Base-by-base conservation (phyloP, 495 filamentous ascomycete species). In the Talaromyces trachyspermus region DNA sequence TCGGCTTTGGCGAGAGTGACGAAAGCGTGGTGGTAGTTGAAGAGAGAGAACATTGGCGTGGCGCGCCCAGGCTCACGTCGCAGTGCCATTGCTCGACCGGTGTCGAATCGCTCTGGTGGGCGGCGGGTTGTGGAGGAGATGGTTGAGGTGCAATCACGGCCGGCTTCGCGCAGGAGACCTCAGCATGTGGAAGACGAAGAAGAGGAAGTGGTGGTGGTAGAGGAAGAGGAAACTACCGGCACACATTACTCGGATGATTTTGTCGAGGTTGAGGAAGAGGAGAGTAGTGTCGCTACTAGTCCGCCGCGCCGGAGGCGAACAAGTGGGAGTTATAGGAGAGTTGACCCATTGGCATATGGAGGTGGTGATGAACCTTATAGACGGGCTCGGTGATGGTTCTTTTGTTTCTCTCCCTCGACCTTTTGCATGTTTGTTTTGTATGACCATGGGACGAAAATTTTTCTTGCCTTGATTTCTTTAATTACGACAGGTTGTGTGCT, bases 1-100 rank as follows among this genome's bases (percentile, higher is more conserved):
- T 88, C 53, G 74, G 73, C 54, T 62, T 76, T n/a, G 72, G 74
- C 2, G 63, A 65, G 27, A 62, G 58, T 1, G 38, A 57, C 3
- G 56, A 57, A 7, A 57, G 62, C 22, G 51, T 52, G 11, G 55
- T 56, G 1, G 47, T 49, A 18, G 14, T 42, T 9, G 44, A 33
- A 17, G 44, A 33, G 17, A 46, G 53, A 38, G 43, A 53, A 9
- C n/a, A 36, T 57, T 37, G 43, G 56, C 32, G 63, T 69, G 38
- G 54, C 62, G 15, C 60, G 49, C 50, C 14, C 27, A 3, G 29
- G 44, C 3, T 24, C 59, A 37, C 35, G 51, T 15, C 51, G 50
- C 17, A 46, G 37, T 18, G 8, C 50, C 46, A 35, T 53, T 43
- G 15, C 52, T 42, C 12, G 48, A 53, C 26, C 38, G 36, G 43